phyloP scores from a whole-genome alignment of 352 stramenopile genomes.

The Saprolegnia parasitica region DNA sequence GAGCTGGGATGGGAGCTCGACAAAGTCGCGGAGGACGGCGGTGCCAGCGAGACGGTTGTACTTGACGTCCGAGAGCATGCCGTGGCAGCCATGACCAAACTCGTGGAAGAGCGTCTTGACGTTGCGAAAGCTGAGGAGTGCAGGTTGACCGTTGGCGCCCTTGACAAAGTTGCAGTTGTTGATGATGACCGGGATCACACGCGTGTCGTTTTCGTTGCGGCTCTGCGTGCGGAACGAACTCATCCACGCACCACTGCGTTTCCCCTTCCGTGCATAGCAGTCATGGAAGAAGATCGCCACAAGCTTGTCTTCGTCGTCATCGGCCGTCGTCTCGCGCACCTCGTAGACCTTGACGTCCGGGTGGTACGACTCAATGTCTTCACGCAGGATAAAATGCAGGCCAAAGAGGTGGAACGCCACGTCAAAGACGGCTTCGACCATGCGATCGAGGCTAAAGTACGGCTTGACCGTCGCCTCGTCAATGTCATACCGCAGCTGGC shows the following conservation, averaged over 20 bases:
- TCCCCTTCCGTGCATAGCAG: slow-evolving; percentile 49
- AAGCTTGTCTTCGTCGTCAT: slow-evolving; percentile 34
- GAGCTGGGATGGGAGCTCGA: slow-evolving; percentile 93
- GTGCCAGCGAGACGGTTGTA: slow-evolving; percentile 97
- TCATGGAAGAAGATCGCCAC: slow-evolving; percentile 61
- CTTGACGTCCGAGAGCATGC: slow-evolving; percentile 91
- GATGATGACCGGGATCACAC: slow-evolving; percentile 48
- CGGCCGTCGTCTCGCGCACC: slow-evolving; percentile 35
- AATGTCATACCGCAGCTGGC: slow-evolving; percentile 50
- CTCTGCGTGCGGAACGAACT: slow-evolving; percentile 52
- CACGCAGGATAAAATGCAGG: slow-evolving; percentile 41
- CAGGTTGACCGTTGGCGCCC: slow-evolving; percentile 32
- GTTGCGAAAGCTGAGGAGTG: slow-evolving; percentile 74
- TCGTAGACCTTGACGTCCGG: slow-evolving; percentile 63
- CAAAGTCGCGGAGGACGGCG: slow-evolving; percentile 91
- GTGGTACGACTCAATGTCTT: slow-evolving; percentile 54
- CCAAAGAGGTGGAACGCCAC: slow-evolving; percentile 59
- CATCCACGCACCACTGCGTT: slow-evolving; percentile 58
- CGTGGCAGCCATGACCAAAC: slow-evolving; percentile 98
- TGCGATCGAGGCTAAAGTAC: slow-evolving; percentile 52
- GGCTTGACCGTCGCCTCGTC: slow-evolving; percentile 60
- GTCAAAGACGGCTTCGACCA: slow-evolving; percentile 52
- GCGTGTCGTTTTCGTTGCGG: slow-evolving; percentile 37
- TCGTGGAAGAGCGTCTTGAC: slow-evolving; percentile 98
- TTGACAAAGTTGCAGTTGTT: slow-evolving; percentile 78